A percentile compares a stretch with the other conserved stretches of the same genome.
These are phyloP conservation scores for Zasmidium cellare DNA, from an alignment of 2,329 filamentous ascomycete genomes.

Conservation along the genomic window DNA sequence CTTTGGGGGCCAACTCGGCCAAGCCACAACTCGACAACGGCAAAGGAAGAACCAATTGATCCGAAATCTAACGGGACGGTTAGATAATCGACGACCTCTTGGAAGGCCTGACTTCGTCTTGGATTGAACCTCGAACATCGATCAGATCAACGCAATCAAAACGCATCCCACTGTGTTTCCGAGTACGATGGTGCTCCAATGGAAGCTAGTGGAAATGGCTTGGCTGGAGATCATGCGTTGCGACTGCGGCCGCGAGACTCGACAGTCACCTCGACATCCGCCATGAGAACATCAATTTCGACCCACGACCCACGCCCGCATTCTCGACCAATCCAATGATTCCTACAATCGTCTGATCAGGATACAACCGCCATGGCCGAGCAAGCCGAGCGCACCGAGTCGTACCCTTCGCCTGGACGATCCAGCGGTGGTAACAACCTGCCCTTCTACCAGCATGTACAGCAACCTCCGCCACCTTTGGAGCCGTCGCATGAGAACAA, in stretches of 20 bases:
- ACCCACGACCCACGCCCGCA: not conserved
- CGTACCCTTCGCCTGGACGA: conserved; percentile 6
- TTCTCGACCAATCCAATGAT: not conserved
- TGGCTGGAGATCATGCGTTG: not conserved
- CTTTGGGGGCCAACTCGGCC: not conserved
- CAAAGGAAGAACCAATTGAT: not conserved
- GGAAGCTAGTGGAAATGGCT: not conserved
- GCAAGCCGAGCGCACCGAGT: conserved; percentile 1
- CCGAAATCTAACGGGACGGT: not conserved
- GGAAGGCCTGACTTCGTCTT: not conserved
- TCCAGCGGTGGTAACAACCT: conserved; percentile 1
- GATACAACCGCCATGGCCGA: conserved; percentile 1
- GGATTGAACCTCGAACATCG: not conserved
- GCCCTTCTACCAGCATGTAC: conserved; percentile 13
- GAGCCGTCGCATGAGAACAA: not conserved
- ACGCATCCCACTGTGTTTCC: not conserved
- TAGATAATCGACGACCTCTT: not conserved
- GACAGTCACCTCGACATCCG: not conserved
- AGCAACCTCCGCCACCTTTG: conserved; percentile 3
- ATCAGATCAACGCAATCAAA: not conserved
- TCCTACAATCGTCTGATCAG: not conserved
- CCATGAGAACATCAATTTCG: not conserved
- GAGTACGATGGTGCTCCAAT: not conserved
- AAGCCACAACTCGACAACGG: not conserved
- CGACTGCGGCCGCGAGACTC: not conserved